Percentiles rank a stretch among this genome's conserved stretches.
Evolutionary conservation across 352 stramenopile species (phyloP).

Genomic region (Phytophthora meadii): DNA sequence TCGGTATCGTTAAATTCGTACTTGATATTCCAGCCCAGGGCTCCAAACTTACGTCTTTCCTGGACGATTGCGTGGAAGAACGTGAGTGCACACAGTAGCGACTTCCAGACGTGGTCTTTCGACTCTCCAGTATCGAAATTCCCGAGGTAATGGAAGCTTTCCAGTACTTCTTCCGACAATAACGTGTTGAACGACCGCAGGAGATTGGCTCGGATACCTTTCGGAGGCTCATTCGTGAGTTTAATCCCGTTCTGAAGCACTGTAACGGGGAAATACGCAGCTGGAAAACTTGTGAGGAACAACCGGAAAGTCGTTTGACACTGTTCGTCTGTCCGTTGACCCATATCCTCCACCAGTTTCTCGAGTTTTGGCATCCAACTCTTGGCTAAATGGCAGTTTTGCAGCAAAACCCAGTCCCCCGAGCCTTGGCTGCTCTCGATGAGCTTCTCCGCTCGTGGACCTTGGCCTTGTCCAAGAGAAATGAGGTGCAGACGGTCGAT

Average conservation of each 20-base stretch:
- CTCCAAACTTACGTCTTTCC: constrained; percentile 94
- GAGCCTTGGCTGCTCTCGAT: constrained; percentile 85
- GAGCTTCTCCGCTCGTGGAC: constrained; percentile 89
- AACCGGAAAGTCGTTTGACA: constrained; percentile 86
- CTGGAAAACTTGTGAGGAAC: constrained; percentile 93
- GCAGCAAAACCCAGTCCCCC: constrained; percentile 94
- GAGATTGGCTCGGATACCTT: constrained; percentile 92
- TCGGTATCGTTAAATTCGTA: constrained; percentile 98
- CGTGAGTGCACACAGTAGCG: constrained; percentile 87
- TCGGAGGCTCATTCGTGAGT: constrained; percentile 93
- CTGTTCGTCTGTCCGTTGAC: constrained; percentile 59
- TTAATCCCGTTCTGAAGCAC: constrained; percentile 95
- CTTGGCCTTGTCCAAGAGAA: constrained; percentile 93
- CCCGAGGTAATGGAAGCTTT: constrained; percentile 59
- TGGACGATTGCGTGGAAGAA: constrained; percentile 97
- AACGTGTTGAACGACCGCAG: constrained; percentile 90
- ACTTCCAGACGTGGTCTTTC: constrained; percentile 88
- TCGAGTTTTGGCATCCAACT: constrained; percentile 95
- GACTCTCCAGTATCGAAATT: constrained; percentile 65
- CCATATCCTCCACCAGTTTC: constrained; percentile 90
- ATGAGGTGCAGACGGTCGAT: constrained; percentile 91
- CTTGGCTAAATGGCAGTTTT: constrained; percentile 96
- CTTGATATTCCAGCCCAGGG: constrained; percentile 95
- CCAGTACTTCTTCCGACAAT: constrained; percentile 76
- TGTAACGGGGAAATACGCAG: constrained; percentile 92